phyloP scores from a whole-genome alignment of 2,329 filamentous ascomycete species.

The Fusarium sublunatum region DNA sequence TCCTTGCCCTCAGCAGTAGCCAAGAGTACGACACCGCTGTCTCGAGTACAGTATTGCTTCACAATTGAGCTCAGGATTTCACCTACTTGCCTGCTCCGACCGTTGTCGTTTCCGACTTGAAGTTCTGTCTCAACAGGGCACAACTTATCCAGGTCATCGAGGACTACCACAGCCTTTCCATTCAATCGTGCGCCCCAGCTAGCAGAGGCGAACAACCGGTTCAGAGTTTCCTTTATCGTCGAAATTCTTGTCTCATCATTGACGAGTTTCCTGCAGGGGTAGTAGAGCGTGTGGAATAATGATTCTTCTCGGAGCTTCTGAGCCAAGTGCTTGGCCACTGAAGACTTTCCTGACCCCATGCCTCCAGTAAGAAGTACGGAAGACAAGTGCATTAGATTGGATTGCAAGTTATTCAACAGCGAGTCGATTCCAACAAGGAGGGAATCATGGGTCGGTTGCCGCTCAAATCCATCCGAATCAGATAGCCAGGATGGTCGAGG shows the following conservation, averaged over 20 bases:
- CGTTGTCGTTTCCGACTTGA: slow-evolving; percentile 93
- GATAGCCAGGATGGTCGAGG: slow-evolving; percentile 69
- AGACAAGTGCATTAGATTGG: slow-evolving; percentile 84
- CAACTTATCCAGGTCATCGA: slow-evolving; percentile 93
- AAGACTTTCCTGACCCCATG: slow-evolving; percentile 90
- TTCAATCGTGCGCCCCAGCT: slow-evolving; percentile 91
- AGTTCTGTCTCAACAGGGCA: slow-evolving; percentile 95
- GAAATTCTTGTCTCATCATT: slow-evolving; percentile 91
- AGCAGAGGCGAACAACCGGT: slow-evolving; percentile 85
- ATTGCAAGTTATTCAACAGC: slow-evolving; percentile 76
- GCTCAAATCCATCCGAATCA: slow-evolving; percentile 60
- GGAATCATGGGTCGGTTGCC: slow-evolving; percentile 67
- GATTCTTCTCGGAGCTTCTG: slow-evolving; percentile 76
- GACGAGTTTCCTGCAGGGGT: slow-evolving; percentile 85
- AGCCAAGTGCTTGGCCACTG: slow-evolving; percentile 79
- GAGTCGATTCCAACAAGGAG: slow-evolving; percentile 86
- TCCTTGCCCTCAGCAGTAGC: slow-evolving; percentile 95
- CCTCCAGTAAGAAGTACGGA: slow-evolving; percentile 91
- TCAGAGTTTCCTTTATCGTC: slow-evolving; percentile 89
- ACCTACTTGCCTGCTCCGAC: slow-evolving; percentile 89
- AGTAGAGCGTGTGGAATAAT: slow-evolving; percentile 86
- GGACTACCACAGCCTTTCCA: slow-evolving; percentile 83
- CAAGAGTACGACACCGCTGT: slow-evolving; percentile 85
- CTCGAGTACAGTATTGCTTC: slow-evolving; percentile 82
- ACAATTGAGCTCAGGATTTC: slow-evolving; percentile 87